Percentiles rank a stretch among this genome's conserved stretches.
Conservation (phyloP, 1,284 basidiomycete genomes). For the Melampsora larici-populina region DNA sequence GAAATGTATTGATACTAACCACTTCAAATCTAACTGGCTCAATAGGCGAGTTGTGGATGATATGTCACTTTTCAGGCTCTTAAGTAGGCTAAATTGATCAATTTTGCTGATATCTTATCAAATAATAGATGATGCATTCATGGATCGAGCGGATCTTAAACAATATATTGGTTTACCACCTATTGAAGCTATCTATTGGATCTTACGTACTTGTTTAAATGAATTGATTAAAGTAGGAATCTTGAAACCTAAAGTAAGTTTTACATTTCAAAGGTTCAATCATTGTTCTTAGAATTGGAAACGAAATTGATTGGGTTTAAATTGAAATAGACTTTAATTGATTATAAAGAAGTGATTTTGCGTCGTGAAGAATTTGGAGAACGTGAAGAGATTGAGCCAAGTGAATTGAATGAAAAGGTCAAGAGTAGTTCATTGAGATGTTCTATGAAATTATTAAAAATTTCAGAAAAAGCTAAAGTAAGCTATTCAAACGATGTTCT, state of each 20-base stretch:
- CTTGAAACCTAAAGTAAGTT: constrained; percentile 55
- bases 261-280: not conserved
- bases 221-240: constrained; percentile 76
- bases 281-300: no score
- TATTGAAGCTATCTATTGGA: constrained; percentile 86
- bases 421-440: not conserved
- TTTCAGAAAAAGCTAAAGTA: constrained; percentile 73
- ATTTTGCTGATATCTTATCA: not conserved
- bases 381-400: not conserved
- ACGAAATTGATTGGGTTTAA: not conserved
- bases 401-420: not conserved
- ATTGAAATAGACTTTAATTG: constrained; percentile 12
- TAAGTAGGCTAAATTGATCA: not conserved
- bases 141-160: constrained; percentile 93
- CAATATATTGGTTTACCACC: constrained; percentile 90
- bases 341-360: constrained; percentile 49
- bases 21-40: constrained; percentile 93
- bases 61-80: not conserved
- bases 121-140: constrained; percentile 77
- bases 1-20: constrained; percentile 92
- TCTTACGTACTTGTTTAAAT: constrained; percentile 74
- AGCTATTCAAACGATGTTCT: constrained; percentile 46
- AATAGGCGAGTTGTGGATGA: constrained; percentile 65
- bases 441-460: constrained; percentile 58
- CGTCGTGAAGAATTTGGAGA: constrained; percentile 50